phyloP scores from a whole-genome alignment of 441 rosid species.

The Euphorbia schlechtendalii region DNA sequence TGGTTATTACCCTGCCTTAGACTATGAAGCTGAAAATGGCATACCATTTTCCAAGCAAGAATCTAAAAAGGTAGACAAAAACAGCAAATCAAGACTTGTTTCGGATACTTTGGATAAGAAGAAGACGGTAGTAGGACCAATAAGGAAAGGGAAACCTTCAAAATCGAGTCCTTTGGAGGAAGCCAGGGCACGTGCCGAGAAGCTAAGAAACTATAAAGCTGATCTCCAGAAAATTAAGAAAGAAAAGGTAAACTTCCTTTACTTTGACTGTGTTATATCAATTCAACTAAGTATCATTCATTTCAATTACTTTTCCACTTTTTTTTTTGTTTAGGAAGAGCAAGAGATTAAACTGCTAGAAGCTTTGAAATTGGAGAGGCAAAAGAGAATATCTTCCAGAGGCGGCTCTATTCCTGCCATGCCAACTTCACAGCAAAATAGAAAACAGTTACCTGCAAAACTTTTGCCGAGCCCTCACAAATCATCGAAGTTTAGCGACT shows the following conservation, averaged over 20 bases:
- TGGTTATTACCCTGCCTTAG: constrained; percentile 77
- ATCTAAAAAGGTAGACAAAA: constrained; percentile 54
- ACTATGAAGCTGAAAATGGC: constrained; percentile 42
- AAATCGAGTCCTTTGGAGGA: constrained; percentile 83
- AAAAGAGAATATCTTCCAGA: constrained; percentile 87
- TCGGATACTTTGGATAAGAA: constrained; percentile 54
- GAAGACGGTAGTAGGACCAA: constrained; percentile 65
- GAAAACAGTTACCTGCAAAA: constrained; percentile 51
- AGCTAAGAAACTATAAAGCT: constrained; percentile 76
- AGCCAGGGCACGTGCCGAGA: constrained; percentile 92
- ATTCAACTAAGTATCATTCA: too few relatives aligned
- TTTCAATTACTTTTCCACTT: too few relatives aligned
- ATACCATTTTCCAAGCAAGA: constrained; percentile 33
- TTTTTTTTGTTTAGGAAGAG: constrained; percentile 48
- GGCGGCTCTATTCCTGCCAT: constrained; percentile 45
- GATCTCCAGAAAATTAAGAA: constrained; percentile 91
- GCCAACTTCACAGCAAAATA: constrained; percentile 41
- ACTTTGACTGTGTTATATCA: too few relatives aligned
- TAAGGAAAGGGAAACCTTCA: constrained; percentile 73
- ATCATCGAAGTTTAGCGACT: constrained; percentile 79
- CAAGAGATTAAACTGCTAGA: constrained; percentile 71
- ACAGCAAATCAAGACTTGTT: constrained; percentile 46
- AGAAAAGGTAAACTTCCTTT: constrained; percentile 79
- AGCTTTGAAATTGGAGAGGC: constrained; percentile 78
- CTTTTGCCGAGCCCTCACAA: constrained; percentile 58